Evolutionary conservation across 257 asterid genomes (phyloP).

Genomic region (Jacaranda mimosifolia): DNA sequence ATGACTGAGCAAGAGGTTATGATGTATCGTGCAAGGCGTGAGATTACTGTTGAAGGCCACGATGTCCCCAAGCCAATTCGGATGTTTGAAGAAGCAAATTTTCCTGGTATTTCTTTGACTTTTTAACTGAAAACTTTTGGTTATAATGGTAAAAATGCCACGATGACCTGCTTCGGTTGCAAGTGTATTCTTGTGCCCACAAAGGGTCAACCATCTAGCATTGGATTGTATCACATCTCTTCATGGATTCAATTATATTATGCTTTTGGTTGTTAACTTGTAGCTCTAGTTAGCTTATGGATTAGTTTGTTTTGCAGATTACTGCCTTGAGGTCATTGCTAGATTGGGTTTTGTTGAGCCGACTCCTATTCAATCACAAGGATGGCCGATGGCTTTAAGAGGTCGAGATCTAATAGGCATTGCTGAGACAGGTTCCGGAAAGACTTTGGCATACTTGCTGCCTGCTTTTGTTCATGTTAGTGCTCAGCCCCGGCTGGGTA

Average conservation of each 20-base stretch:
- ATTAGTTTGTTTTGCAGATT: slow-evolving; percentile 54
- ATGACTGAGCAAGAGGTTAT: slow-evolving; percentile 78
- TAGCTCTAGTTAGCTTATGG: slow-evolving; percentile 33
- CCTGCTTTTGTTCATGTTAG: slow-evolving; percentile 90
- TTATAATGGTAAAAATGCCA: slow-evolving; percentile 1
- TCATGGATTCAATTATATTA: slow-evolving; percentile 10
- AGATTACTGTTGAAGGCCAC: slow-evolving; percentile 79
- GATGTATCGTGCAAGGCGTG: slow-evolving; percentile 73
- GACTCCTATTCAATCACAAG: slow-evolving; percentile 91
- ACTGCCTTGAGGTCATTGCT: slow-evolving; percentile 83
- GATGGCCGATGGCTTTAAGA: slow-evolving; percentile 98
- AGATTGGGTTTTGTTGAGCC: slow-evolving; percentile 88
- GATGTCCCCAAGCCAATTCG: slow-evolving; percentile 87
- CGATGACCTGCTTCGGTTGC: slow-evolving; percentile 20
- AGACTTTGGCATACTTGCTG: slow-evolving; percentile 83
- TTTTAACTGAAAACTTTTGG: not conserved
- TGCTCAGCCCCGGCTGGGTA: slow-evolving; percentile 89
- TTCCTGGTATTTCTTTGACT: slow-evolving; percentile 68
- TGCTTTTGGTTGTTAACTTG: not conserved
- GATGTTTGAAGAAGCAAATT: slow-evolving; percentile 81
- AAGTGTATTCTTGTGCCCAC: not conserved
- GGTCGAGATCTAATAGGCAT: slow-evolving; percentile 93
- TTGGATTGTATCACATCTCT: not conserved
- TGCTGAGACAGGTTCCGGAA: slow-evolving; percentile 98
- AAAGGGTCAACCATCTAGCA: not conserved